phyloP scores from a whole-genome alignment of 352 stramenopile genomes.

The Pythium biforme region DNA sequence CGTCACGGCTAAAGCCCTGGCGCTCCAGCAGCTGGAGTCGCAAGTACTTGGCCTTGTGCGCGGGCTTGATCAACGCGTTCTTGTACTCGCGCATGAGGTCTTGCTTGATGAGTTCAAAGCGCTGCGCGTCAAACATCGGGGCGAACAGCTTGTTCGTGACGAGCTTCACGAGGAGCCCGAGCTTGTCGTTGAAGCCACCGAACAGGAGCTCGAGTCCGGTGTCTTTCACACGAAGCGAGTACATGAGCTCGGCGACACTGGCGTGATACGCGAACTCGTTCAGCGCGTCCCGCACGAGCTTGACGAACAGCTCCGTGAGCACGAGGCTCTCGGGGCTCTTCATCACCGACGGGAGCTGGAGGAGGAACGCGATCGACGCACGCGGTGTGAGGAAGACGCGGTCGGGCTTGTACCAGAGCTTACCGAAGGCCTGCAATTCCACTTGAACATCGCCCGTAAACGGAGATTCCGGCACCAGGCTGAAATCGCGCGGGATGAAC shows the following conservation, averaged over 20 bases:
- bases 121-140: slow-evolving; percentile 26
- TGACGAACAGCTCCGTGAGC: slow-evolving; percentile 60
- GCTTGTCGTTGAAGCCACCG: slow-evolving; percentile 68
- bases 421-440: slow-evolving; percentile 29
- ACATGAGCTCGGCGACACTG: slow-evolving; percentile 52
- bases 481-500: slow-evolving; percentile 72
- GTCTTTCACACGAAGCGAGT: slow-evolving; percentile 59
- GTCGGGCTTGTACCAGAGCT: slow-evolving; percentile 76
- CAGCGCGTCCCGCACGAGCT: slow-evolving; percentile 58
- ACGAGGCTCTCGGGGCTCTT: slow-evolving; percentile 38
- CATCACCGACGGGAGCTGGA: slow-evolving; percentile 52
- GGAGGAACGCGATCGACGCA: slow-evolving; percentile 53
- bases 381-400: slow-evolving; percentile 58
- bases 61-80: slow-evolving; percentile 62
- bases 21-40: slow-evolving; percentile 69
- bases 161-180: slow-evolving; percentile 45
- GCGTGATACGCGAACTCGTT: slow-evolving; percentile 68
- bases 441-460: slow-evolving; percentile 25
- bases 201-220: slow-evolving; percentile 61
- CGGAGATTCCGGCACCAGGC: slow-evolving; percentile 33
- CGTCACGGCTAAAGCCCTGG: slow-evolving; percentile 46
- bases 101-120: slow-evolving; percentile 50
- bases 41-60: slow-evolving; percentile 62
- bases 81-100: slow-evolving; percentile 65
- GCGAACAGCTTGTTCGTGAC: slow-evolving; percentile 47